Percentiles rank a stretch among this genome's conserved stretches.
Conservation (phyloP, 2,329 filamentous ascomycete species). For the Claviceps paspali region DNA sequence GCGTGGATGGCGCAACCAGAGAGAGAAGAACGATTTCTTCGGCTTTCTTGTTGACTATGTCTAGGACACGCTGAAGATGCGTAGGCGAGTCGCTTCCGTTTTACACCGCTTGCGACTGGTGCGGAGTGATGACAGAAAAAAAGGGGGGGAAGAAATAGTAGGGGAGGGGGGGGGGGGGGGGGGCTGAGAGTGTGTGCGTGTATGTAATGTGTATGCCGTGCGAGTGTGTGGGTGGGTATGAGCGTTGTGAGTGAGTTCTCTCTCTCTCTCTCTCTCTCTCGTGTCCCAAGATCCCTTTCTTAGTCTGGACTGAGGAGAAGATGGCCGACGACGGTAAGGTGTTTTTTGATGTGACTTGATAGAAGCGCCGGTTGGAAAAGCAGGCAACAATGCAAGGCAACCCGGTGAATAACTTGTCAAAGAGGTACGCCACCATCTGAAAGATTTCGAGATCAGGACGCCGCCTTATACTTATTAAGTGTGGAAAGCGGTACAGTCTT, state of each 20-base stretch:
- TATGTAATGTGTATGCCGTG: background rate
- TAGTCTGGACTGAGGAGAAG: too few species aligned
- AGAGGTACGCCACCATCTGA: constrained; percentile 1
- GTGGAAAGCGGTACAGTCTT: background rate
- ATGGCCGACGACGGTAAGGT: too few species aligned
- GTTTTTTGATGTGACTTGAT: background rate
- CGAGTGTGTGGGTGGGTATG: background rate
- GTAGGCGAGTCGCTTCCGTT: background rate
- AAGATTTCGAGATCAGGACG: background rate
- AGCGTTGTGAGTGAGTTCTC: too few species aligned
- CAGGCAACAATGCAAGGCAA: background rate
- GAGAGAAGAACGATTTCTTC: background rate
- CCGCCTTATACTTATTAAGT: constrained; percentile 2
- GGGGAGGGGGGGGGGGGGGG: too few species aligned
- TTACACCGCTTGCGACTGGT: background rate
- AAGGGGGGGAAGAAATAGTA: too few species aligned
- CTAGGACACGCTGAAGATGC: background rate
- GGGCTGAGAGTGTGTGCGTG: background rate
- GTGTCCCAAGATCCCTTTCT: background rate
- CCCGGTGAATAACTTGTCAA: background rate
- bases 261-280: too few species aligned
- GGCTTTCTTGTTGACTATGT: background rate
- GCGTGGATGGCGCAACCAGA: too few species aligned
- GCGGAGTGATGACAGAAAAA: too few species aligned
- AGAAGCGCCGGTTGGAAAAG: background rate